Percentiles rank a stretch among this genome's conserved stretches.
These are phyloP conservation scores for Phanerochaete sordida DNA, from an alignment of 768 basidiomycete genomes.

Conservation along the genomic window DNA sequence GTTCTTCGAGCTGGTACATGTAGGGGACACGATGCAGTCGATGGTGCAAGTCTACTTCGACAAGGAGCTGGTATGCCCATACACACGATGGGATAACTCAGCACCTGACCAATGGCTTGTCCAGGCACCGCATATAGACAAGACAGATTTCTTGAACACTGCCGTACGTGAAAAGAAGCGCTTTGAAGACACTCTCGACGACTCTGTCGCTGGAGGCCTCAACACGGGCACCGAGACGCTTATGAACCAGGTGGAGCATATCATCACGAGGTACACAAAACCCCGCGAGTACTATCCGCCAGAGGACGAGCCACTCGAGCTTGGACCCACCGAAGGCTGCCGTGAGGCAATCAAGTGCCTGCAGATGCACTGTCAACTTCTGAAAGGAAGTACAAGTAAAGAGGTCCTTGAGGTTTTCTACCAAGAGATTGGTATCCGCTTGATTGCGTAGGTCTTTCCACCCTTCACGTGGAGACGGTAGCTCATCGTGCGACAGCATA, in stretches of 20 bases:
- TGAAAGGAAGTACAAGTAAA: constrained; percentile 91
- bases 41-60: constrained; percentile 99
- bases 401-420: constrained; percentile 98
- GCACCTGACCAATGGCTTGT: not conserved
- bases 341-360: constrained; percentile 87
- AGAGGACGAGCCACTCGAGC: constrained; percentile 73
- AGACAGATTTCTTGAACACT: constrained; percentile 87
- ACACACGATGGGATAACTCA: too few relatives aligned
- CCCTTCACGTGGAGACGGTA: not conserved
- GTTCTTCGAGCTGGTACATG: constrained; percentile 96
- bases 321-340: constrained; percentile 85
- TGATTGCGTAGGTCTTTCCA: constrained; percentile 25
- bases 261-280: constrained; percentile 77
- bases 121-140: constrained; percentile 84
- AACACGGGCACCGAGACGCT: constrained; percentile 95
- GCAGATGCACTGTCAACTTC: constrained; percentile 84
- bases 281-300: constrained; percentile 90
- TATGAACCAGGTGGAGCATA: constrained; percentile 97
- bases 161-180: constrained; percentile 96
- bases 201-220: constrained; percentile 88
- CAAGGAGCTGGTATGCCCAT: constrained; percentile 86
- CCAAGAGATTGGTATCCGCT: constrained; percentile 90
- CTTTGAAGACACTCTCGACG: constrained; percentile 90
- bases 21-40: constrained; percentile 95
- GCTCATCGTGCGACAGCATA: constrained; percentile 49